These are phyloP conservation scores for Viridothelium virens DNA, from an alignment of 495 filamentous ascomycete species.

Conservation along the genomic window DNA sequence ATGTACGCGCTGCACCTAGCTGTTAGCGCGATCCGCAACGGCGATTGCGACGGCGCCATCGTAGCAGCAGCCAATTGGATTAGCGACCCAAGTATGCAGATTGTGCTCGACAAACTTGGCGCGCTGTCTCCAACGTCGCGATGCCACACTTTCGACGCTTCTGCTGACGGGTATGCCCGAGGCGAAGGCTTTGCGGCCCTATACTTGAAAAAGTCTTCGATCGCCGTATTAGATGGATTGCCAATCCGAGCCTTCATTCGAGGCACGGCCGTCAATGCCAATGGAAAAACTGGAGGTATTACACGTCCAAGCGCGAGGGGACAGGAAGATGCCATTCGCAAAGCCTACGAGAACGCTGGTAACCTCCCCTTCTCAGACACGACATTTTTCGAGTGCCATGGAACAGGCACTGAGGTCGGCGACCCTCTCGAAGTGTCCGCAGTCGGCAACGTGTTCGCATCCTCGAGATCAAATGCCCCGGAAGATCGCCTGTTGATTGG, in stretches of 20 bases:
- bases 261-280: slow-evolving; percentile 14
- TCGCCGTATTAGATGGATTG: slow-evolving; percentile 36
- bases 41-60: background rate
- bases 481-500: background rate
- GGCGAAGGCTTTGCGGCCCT: slow-evolving; percentile 36
- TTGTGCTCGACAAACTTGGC: background rate
- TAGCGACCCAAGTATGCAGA: background rate
- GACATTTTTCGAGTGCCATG: slow-evolving; percentile 21
- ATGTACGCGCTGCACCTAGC: slow-evolving; percentile 13
- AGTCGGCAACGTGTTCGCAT: background rate
- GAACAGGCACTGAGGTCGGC: slow-evolving; percentile 15
- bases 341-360: slow-evolving; percentile 12
- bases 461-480: background rate
- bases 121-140: background rate
- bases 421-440: slow-evolving; percentile 12
- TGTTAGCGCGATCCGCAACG: background rate
- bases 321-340: slow-evolving; percentile 13
- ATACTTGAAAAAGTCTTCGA: slow-evolving; percentile 33
- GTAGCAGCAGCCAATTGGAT: background rate
- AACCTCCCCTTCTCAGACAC: slow-evolving; percentile 18
- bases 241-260: slow-evolving; percentile 30
- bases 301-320: slow-evolving; percentile 5
- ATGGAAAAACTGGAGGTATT: slow-evolving; percentile 14
- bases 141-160: slow-evolving; percentile 14
- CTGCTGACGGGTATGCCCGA: slow-evolving; percentile 32